A percentile compares a stretch with the other conserved stretches of the same genome.
Evolutionary conservation across 306 rosid species (phyloP).

Genomic region (Lathyrus tuberosus): DNA sequence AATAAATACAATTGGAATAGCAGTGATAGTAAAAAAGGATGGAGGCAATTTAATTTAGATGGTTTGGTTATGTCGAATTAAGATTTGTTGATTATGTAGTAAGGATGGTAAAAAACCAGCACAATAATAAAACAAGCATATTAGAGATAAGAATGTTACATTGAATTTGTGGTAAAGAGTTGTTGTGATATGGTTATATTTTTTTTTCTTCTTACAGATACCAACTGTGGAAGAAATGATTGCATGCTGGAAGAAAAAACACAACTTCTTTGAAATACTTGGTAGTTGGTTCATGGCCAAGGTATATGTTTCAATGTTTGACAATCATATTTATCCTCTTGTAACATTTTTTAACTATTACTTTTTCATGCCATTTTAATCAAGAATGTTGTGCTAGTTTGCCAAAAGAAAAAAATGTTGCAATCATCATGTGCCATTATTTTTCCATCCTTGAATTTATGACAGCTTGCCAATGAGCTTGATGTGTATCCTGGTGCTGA

Average conservation of each 20-base stretch:
- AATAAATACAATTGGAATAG: too few species aligned
- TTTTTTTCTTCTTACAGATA: conserved; percentile 51
- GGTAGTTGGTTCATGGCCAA: conserved; percentile 88
- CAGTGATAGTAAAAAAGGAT: too few species aligned
- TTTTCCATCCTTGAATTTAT: conserved; percentile 26
- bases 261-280: conserved; percentile 70
- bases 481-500: conserved; percentile 89
- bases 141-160: too few species aligned
- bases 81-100: too few species aligned
- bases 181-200: too few species aligned
- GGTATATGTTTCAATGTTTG: conserved; percentile 60
- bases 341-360: not conserved
- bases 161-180: too few species aligned
- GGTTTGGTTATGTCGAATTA: too few species aligned
- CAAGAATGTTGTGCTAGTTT: conserved; percentile 4
- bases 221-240: conserved; percentile 83
- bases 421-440: conserved; percentile 10
- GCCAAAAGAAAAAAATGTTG: not conserved
- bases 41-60: too few species aligned
- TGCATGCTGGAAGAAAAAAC: conserved; percentile 74
- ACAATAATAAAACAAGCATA: too few species aligned
- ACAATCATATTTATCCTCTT: conserved; percentile 9
- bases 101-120: too few species aligned
- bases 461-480: conserved; percentile 73
- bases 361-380: conserved; percentile 21